Evolutionary conservation across 179 eudicot genomes (phyloP).

Genomic region (Silene coronaria): DNA sequence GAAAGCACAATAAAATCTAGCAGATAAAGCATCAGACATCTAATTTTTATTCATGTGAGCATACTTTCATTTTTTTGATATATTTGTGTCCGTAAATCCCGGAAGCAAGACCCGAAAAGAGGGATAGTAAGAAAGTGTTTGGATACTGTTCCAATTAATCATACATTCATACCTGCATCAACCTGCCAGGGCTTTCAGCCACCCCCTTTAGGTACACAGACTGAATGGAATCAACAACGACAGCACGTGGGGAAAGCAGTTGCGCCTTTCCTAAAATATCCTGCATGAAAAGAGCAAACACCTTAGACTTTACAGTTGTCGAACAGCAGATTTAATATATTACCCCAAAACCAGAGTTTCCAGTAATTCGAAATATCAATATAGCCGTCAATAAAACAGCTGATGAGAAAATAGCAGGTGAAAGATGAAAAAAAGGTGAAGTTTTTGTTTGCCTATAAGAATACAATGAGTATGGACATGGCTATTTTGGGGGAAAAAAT

Average conservation of each 20-base stretch:
- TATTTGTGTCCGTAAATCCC: not conserved
- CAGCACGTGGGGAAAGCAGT: slow-evolving; percentile 63
- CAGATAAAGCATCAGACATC: too few species aligned
- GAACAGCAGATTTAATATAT: not conserved
- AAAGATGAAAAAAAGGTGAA: not conserved
- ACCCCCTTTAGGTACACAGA: slow-evolving; percentile 76
- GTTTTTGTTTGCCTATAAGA: not conserved
- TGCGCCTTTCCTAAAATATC: slow-evolving; percentile 68
- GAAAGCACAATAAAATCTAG: too few species aligned
- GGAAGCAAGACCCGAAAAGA: not conserved
- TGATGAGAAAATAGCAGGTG: not conserved
- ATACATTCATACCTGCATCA: slow-evolving; percentile 49
- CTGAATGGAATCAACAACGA: slow-evolving; percentile 87
- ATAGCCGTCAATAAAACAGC: not conserved
- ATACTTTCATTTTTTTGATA: not conserved
- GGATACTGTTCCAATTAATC: not conserved
- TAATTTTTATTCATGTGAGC: too few species aligned
- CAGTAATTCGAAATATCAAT: not conserved
- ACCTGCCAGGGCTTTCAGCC: slow-evolving; percentile 81
- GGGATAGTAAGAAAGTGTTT: not conserved
- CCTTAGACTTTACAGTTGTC: slow-evolving; percentile 3
- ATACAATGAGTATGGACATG: not conserved
- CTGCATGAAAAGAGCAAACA: slow-evolving; percentile 30
- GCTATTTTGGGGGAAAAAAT: not conserved
- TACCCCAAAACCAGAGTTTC: not conserved